Conservation (phyloP, 1,139 yeast species). For the Saccharomycopsis crataegensis region DNA sequence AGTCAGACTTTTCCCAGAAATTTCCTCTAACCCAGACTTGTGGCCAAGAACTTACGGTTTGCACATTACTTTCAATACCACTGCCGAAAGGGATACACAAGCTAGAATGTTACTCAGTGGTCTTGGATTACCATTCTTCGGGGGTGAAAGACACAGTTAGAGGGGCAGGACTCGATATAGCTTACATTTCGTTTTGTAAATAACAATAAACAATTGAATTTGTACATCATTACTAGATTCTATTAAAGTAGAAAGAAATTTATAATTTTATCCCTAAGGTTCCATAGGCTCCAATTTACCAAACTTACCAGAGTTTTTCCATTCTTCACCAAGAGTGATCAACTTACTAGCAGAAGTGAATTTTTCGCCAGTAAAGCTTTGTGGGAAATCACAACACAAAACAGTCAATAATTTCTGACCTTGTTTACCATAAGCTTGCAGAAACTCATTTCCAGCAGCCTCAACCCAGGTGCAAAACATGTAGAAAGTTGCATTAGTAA, state of each 20-base stretch:
- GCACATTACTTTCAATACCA: constrained; percentile 77
- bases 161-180: background rate
- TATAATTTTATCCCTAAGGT: background rate
- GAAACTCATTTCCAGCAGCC: constrained; percentile 54
- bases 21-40: constrained; percentile 82
- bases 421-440: constrained; percentile 57
- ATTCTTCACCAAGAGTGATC: constrained; percentile 62
- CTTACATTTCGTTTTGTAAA: background rate
- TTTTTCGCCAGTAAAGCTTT: constrained; percentile 7
- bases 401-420: constrained; percentile 52
- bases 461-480: constrained; percentile 92
- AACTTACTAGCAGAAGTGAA: constrained; percentile 64
- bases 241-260: background rate
- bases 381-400: constrained; percentile 44
- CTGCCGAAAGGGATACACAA: constrained; percentile 85
- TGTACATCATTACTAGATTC: too few species aligned
- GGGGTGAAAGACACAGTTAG: constrained; percentile 33
- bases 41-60: constrained; percentile 87
- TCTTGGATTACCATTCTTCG: constrained; percentile 73
- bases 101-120: constrained; percentile 85
- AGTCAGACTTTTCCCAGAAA: constrained; percentile 82
- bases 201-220: background rate
- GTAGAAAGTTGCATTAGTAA: constrained; percentile 65
- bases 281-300: constrained; percentile 21
- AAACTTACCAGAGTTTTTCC: constrained; percentile 38